Evolutionary conservation across 768 basidiomycete genomes (phyloP), one percentile per base, ranked within the genome.

Genomic region (Phaeolepiota aurea): DNA sequence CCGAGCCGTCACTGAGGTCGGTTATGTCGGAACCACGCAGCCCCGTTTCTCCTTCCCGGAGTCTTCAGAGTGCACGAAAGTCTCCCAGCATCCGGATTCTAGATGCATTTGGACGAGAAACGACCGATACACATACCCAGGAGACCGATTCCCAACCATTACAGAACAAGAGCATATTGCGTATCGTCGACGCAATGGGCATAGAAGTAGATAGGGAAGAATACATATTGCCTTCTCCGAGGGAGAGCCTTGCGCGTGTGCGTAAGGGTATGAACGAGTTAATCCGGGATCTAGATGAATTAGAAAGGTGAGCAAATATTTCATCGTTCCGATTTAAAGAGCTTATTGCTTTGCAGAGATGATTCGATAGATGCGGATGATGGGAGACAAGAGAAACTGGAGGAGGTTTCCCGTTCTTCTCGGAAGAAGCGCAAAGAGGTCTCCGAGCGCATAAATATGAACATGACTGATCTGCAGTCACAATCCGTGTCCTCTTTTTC

Each of bases 161-260:
- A n/a, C 48, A 56, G 7, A 70, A 49, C 38, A 68, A 55, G 48
- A 72, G 65, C 45, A 50, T 56, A 18, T 63, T 85, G 37, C 72
- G 80, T 31, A 61, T 86, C 22, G 70, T 84, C 31, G 83, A 87
- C 53, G 79, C 79, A 3, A 77, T 82, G 73, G 84, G 82, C 5
- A 69, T 63, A 38, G 75, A 79, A 48, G 63, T 82, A 12, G 66
- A 71, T 39, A 64, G 62, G 3, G 44, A 41, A 23, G 53, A 44
- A 45, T 48, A 9, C 38, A 13, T 42, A 54, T 20, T 48, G 9
- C 51, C 52, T 3, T 25, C 68, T 44, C 57, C 59, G 15, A 77
- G 66, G 38, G 75, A 83, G 44, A 71, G 78, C 30, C 52, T 88
- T 32, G 57, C 61, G 23, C 76, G 67, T 38, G 72, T 88, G 51